Percentiles rank a stretch among this genome's conserved stretches.
Conservation (phyloP, 1,139 yeast genomes). For the Yamadazyma pseudoaaseri region DNA sequence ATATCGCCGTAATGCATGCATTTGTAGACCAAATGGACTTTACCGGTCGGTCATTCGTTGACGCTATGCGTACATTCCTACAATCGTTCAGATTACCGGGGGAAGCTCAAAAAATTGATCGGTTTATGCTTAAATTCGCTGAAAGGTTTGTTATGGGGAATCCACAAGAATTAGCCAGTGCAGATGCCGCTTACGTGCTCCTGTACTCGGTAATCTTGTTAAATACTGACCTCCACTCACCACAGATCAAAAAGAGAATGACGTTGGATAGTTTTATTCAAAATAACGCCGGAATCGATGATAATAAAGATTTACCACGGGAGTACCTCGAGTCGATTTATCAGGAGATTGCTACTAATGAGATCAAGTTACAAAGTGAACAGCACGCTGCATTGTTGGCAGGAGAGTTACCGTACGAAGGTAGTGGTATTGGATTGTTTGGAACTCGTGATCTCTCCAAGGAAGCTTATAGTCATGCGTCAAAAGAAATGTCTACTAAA, state of each 20-base stretch:
- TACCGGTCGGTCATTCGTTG: constrained; percentile 66
- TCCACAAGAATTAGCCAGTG: constrained; percentile 81
- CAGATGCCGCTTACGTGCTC: constrained; percentile 90
- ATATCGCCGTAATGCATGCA: constrained; percentile 85
- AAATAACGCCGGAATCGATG: constrained; percentile 92
- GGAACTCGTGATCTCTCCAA: constrained; percentile 73
- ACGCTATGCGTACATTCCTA: constrained; percentile 78
- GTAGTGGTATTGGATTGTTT: constrained; percentile 57
- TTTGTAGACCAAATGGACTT: constrained; percentile 91
- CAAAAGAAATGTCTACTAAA: constrained; percentile 85
- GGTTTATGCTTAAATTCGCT: constrained; percentile 96
- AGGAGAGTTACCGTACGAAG: constrained; percentile 49
- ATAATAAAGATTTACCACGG: constrained; percentile 78
- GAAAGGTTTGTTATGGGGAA: constrained; percentile 87
- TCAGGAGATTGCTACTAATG: constrained; percentile 75
- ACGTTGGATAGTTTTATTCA: constrained; percentile 78
- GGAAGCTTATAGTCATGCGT: constrained; percentile 90
- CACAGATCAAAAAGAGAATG: constrained; percentile 85
- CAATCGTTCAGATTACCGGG: constrained; percentile 95
- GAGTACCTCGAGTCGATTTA: constrained; percentile 69
- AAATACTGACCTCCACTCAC: constrained; percentile 91
- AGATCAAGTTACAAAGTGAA: constrained; percentile 87
- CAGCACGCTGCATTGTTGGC: constrained; percentile 89
- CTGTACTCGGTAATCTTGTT: constrained; percentile 92
- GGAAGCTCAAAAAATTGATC: constrained; percentile 95